phyloP scores from a whole-genome alignment of 768 basidiomycete species.

The Mycena crocata region DNA sequence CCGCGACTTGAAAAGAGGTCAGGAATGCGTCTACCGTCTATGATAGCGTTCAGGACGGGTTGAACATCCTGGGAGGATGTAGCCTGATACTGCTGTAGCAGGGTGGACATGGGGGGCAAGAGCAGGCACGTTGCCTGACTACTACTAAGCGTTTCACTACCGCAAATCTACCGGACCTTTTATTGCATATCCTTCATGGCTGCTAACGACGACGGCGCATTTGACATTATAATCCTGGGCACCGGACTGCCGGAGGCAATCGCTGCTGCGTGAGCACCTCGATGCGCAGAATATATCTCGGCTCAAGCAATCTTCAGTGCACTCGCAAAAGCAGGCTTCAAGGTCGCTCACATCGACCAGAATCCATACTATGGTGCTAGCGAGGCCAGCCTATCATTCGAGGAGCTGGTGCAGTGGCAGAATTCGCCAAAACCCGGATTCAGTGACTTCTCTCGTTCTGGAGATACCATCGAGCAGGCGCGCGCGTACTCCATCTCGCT shows the following conservation, averaged over 20 bases:
- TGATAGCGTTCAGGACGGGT: conserved; percentile 14
- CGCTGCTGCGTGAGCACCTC: conserved; percentile 80
- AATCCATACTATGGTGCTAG: conserved; percentile 88
- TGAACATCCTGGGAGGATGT: conserved; percentile 10
- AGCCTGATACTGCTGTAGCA: conserved; percentile 28
- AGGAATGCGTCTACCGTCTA: conserved; percentile 8
- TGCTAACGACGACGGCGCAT: conserved; percentile 55
- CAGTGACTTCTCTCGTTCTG: conserved; percentile 57
- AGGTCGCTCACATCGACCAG: conserved; percentile 87
- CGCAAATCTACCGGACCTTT: too few relatives aligned
- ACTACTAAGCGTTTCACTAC: too few relatives aligned
- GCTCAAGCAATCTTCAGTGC: conserved; percentile 62
- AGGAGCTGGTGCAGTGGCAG: conserved; percentile 83
- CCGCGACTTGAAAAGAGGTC: neutral
- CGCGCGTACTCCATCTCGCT: conserved; percentile 89
- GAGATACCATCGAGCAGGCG: conserved; percentile 60
- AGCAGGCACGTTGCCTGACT: too few relatives aligned
- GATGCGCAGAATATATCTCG: conserved; percentile 12
- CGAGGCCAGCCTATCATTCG: conserved; percentile 83
- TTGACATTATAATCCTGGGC: conserved; percentile 78
- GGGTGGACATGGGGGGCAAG: conserved; percentile 25
- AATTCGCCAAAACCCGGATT: conserved; percentile 52
- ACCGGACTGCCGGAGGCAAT: conserved; percentile 91
- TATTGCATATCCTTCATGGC: too few relatives aligned
- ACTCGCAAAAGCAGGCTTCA: conserved; percentile 88